phyloP scores from a whole-genome alignment of 2,329 filamentous ascomycete species.

The Microsporum audouinii region DNA sequence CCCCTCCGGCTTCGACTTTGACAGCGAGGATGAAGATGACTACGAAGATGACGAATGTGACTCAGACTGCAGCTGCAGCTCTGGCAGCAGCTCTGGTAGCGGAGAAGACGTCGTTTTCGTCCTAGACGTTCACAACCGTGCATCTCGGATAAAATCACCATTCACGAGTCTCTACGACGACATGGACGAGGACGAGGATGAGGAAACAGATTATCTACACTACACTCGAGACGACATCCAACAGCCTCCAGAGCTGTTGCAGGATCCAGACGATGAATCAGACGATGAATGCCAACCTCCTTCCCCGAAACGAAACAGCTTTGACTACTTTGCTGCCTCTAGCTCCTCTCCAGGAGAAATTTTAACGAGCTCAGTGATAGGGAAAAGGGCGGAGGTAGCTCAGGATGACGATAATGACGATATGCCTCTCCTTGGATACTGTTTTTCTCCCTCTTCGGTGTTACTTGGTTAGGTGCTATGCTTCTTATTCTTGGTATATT shows the following conservation, averaged over 20 bases:
- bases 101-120: slow-evolving; percentile 4
- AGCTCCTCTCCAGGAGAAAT: neutral
- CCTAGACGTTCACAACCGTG: slow-evolving; percentile 2
- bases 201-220: slow-evolving; percentile 50
- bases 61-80: slow-evolving; percentile 7
- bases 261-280: slow-evolving; percentile 52
- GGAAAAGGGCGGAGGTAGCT: neutral
- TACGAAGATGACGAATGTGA: slow-evolving; percentile 38
- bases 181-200: slow-evolving; percentile 26
- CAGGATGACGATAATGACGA: neutral
- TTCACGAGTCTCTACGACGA: slow-evolving; percentile 25
- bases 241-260: slow-evolving; percentile 58
- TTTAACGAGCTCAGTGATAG: neutral
- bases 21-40: slow-evolving; percentile 21
- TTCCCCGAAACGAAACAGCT: slow-evolving; percentile 47
- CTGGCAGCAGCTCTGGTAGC: neutral
- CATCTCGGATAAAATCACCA: neutral
- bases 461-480: neutral
- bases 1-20: slow-evolving; percentile 42
- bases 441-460: slow-evolving; percentile 3
- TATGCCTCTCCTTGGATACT: neutral
- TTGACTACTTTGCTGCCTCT: slow-evolving; percentile 46
- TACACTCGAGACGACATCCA: slow-evolving; percentile 57
- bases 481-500: neutral
- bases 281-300: slow-evolving; percentile 65